These are phyloP conservation scores for Paraurostyla sp. DNA, from an alignment of 73 alveolate species.

Conservation along the genomic window DNA sequence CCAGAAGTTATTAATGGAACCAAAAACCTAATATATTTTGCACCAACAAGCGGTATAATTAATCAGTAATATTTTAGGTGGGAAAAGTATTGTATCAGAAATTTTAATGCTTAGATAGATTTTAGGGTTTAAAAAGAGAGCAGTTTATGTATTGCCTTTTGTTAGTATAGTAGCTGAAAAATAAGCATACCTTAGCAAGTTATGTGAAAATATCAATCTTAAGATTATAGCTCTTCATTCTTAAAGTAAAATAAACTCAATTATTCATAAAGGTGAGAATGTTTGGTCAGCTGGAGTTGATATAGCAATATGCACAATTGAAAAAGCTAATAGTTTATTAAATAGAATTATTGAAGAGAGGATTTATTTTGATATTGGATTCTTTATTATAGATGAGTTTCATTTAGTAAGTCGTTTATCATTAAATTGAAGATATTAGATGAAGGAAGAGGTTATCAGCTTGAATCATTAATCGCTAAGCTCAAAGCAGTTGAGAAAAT, in stretches of 20 bases:
- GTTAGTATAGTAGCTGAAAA: constrained; percentile 74
- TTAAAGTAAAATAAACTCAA: constrained; percentile 4
- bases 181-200: constrained; percentile 37
- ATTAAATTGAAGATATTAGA: constrained; percentile 62
- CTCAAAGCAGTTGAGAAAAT: constrained; percentile 56
- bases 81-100: constrained; percentile 83
- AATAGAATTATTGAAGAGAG: constrained; percentile 79
- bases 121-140: constrained; percentile 69
- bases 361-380: constrained; percentile 55
- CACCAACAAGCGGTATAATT: constrained; percentile 79
- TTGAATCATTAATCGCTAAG: constrained; percentile 77
- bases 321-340: constrained; percentile 79
- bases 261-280: constrained; percentile 43
- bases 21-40: constrained; percentile 76
- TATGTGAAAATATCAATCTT: constrained; percentile 57
- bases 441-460: constrained; percentile 77
- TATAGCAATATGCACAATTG: constrained; percentile 84
- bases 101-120: constrained; percentile 73
- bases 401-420: constrained; percentile 58
- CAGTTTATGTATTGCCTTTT: constrained; percentile 78
- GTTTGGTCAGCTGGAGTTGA: constrained; percentile 75
- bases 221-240: constrained; percentile 62
- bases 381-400: constrained; percentile 79
- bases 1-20: constrained; percentile 35
- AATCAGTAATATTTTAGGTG: constrained; percentile 57